A percentile compares a stretch with the other conserved stretches of the same genome.
These are phyloP conservation scores for Colletotrichum caudatum DNA, from an alignment of 2,329 filamentous ascomycete species.

Conservation along the genomic window DNA sequence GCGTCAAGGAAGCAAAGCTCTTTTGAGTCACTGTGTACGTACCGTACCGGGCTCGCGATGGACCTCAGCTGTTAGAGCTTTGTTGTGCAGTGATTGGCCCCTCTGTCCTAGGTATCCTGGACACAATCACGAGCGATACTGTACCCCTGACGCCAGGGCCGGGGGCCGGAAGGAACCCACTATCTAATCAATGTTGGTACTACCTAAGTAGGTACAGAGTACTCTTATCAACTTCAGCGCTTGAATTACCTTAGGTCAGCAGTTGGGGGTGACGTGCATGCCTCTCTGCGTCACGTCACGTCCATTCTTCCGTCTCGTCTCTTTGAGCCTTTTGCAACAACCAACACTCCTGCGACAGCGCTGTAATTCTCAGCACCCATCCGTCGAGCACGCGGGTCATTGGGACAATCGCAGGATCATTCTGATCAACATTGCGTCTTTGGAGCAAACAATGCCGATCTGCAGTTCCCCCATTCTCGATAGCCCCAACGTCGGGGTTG, in stretches of 20 bases:
- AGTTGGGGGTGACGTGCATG: slow-evolving; percentile 16
- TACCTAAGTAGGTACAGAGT: not conserved
- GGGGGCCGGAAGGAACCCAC: slow-evolving; percentile 16
- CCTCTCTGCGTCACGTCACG: slow-evolving; percentile 34
- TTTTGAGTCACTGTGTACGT: not conserved
- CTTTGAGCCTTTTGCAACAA: not conserved
- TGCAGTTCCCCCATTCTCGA: slow-evolving; percentile 46
- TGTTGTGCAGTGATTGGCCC: slow-evolving; percentile 23
- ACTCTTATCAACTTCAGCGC: slow-evolving; percentile 5
- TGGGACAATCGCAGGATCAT: slow-evolving; percentile 2
- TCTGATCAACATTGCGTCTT: slow-evolving; percentile 8
- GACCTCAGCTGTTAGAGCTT: not conserved
- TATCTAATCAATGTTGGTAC: not conserved
- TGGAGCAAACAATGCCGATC: slow-evolving; percentile 43
- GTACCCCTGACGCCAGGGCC: slow-evolving; percentile 23
- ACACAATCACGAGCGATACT: slow-evolving; percentile 15
- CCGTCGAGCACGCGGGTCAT: slow-evolving; percentile 13
- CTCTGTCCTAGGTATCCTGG: slow-evolving; percentile 1
- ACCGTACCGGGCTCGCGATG: not conserved
- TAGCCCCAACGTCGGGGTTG: slow-evolving; percentile 67
- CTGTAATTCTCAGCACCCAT: slow-evolving; percentile 3
- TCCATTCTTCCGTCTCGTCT: not conserved
- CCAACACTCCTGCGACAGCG: not conserved
- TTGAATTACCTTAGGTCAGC: slow-evolving; percentile 33
- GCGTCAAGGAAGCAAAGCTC: not conserved